These are phyloP conservation scores for Ophiostoma sp. DNA, from an alignment of 2,329 filamentous ascomycete genomes.

Conservation along the genomic window DNA sequence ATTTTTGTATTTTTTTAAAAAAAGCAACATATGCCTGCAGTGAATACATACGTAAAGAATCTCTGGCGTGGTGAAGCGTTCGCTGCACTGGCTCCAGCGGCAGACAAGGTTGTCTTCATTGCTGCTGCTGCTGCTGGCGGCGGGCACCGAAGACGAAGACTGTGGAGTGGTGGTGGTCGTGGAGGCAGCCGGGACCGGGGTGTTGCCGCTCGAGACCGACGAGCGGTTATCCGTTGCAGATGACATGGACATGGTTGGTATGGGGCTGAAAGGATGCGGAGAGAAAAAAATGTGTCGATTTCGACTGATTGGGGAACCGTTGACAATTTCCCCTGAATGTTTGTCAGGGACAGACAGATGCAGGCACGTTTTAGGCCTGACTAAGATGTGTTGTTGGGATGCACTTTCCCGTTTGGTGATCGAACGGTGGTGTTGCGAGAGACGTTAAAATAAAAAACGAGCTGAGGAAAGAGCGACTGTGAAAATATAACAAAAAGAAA, in stretches of 20 bases:
- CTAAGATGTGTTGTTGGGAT: slow-evolving; percentile 4
- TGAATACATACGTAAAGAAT: slow-evolving; percentile 54
- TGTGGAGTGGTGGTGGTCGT: slow-evolving; percentile 40
- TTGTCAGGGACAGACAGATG: neutral
- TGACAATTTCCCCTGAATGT: neutral
- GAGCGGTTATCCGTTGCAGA: slow-evolving; percentile 32
- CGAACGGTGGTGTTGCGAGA: neutral
- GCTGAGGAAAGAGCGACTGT: neutral
- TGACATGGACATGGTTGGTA: slow-evolving; percentile 23
- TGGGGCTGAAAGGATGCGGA: neutral
- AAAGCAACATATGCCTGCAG: neutral
- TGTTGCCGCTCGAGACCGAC: slow-evolving; percentile 52
- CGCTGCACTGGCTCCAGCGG: slow-evolving; percentile 60
- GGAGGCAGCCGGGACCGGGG: slow-evolving; percentile 53
- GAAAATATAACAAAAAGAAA: neutral
- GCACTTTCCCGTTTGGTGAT: slow-evolving; percentile 16
- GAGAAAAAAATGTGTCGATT: neutral
- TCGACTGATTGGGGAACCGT: neutral
- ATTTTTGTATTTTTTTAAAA: neutral
- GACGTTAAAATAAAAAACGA: neutral
- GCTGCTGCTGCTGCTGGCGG: slow-evolving; percentile 21
- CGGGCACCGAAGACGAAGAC: slow-evolving; percentile 32
- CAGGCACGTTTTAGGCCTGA: slow-evolving; percentile 7
- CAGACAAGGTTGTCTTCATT: slow-evolving; percentile 58
- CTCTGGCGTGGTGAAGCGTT: slow-evolving; percentile 60